Conservation (phyloP, 208 protist species). For the Crithidia acanthocephali region DNA sequence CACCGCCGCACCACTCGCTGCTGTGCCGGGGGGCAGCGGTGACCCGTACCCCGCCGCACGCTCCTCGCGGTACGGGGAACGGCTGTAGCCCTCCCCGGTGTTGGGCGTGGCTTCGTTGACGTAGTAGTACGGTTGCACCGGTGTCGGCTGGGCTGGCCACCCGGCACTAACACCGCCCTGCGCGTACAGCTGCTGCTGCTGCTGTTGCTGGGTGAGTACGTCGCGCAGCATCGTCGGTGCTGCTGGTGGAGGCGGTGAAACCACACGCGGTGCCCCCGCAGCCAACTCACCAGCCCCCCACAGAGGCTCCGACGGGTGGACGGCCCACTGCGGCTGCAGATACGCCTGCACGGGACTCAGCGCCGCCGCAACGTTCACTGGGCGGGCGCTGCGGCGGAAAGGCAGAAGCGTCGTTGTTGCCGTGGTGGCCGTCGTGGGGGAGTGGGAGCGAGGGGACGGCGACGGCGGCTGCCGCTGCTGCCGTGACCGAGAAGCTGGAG, state of each 20-base stretch:
- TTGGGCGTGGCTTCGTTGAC: neutral
- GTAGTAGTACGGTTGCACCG: neutral
- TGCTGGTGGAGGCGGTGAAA: neutral
- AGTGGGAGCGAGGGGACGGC: neutral
- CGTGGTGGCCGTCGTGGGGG: neutral
- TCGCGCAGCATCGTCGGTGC: neutral
- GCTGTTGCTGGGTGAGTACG: neutral
- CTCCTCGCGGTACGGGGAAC: neutral
- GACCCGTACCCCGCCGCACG: too few relatives aligned
- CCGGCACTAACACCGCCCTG: too few relatives aligned
- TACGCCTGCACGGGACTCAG: constrained; percentile 26
- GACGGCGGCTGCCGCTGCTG: neutral
- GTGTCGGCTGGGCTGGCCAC: too few relatives aligned
- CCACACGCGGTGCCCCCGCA: neutral
- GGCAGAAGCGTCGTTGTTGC: constrained; percentile 34
- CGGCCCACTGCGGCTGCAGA: constrained; percentile 21
- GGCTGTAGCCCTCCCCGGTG: neutral
- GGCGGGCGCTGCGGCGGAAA: constrained; percentile 27
- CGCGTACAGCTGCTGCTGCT: constrained; percentile 9
- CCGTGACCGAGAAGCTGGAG: neutral
- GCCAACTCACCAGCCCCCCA: neutral
- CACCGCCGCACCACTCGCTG: too few relatives aligned
- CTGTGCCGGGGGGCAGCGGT: neutral
- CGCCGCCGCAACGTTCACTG: constrained; percentile 27
- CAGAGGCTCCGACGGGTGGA: constrained; percentile 2